phyloP scores from a whole-genome alignment of 2,329 filamentous ascomycete species.

The Aspergillus spinulosporus region DNA sequence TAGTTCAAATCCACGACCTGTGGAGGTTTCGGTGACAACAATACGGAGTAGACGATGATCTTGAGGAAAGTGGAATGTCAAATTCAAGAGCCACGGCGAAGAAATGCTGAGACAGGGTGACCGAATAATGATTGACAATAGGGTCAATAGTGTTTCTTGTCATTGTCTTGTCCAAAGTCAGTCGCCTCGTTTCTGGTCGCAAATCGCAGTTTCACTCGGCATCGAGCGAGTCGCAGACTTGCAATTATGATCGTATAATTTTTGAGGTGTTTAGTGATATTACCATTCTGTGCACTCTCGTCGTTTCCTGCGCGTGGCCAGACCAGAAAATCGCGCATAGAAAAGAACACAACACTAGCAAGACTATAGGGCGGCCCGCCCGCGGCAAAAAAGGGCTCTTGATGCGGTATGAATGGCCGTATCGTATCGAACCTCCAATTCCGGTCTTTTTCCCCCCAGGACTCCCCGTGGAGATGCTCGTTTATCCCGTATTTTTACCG shows the following conservation, averaged over 20 bases:
- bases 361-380: conserved; percentile 27
- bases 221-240: conserved; percentile 9
- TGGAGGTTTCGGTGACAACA: background rate
- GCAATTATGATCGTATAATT: conserved; percentile 8
- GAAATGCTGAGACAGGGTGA: background rate
- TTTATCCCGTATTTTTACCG: conserved; percentile 11
- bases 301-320: conserved; percentile 17
- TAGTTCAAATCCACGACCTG: background rate
- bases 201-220: conserved; percentile 1
- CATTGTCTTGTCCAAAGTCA: conserved; percentile 13
- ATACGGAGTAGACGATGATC: background rate
- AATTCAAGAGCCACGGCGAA: background rate
- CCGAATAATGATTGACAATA: conserved; percentile 9
- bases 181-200: background rate
- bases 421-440: conserved; percentile 13
- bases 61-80: background rate
- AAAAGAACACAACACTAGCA: conserved; percentile 17
- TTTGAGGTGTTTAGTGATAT: conserved; percentile 11
- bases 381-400: conserved; percentile 22
- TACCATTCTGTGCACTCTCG: conserved; percentile 14
- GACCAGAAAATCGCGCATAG: conserved; percentile 31
- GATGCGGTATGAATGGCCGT: conserved; percentile 14
- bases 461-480: conserved; percentile 9
- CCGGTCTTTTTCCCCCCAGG: background rate
- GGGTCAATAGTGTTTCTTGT: conserved; percentile 15